Conservation (phyloP, 192 early-diverging fungal genomes). For the Entomortierella lignicola region DNA sequence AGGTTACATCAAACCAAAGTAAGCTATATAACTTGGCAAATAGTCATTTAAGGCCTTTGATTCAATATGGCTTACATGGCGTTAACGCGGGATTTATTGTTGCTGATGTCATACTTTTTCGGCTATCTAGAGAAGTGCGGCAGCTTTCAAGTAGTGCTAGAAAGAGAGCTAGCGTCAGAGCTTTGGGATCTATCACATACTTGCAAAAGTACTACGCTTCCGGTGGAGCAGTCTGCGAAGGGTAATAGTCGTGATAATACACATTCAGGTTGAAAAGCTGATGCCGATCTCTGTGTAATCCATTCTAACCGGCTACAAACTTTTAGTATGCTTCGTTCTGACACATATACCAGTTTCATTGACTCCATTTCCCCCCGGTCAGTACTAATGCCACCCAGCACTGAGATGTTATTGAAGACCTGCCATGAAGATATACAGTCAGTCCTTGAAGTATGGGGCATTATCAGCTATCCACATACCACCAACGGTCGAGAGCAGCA, state of each 20-base stretch:
- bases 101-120: neutral
- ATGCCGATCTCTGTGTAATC: neutral
- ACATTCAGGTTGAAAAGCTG: slow-evolving; percentile 9
- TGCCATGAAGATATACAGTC: slow-evolving; percentile 64
- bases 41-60: neutral
- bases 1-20: slow-evolving; percentile 49
- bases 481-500: slow-evolving; percentile 26
- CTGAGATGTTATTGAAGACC: slow-evolving; percentile 55
- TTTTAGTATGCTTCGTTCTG: neutral
- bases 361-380: slow-evolving; percentile 27
- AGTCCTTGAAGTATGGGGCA: slow-evolving; percentile 62
- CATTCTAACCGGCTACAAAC: neutral
- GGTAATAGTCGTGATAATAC: slow-evolving; percentile 32
- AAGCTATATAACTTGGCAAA: neutral
- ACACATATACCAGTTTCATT: slow-evolving; percentile 21
- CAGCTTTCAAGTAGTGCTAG: slow-evolving; percentile 37
- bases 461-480: slow-evolving; percentile 58
- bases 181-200: slow-evolving; percentile 65
- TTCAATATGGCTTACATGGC: too few species aligned
- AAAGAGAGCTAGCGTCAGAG: slow-evolving; percentile 61
- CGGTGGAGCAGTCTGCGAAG: slow-evolving; percentile 59
- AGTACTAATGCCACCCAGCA: slow-evolving; percentile 39
- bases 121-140: slow-evolving; percentile 6
- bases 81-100: too few species aligned
- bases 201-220: slow-evolving; percentile 69